Base-by-base conservation (phyloP, 495 filamentous ascomycete genomes). In the Stereocaulon alpinum region DNA sequence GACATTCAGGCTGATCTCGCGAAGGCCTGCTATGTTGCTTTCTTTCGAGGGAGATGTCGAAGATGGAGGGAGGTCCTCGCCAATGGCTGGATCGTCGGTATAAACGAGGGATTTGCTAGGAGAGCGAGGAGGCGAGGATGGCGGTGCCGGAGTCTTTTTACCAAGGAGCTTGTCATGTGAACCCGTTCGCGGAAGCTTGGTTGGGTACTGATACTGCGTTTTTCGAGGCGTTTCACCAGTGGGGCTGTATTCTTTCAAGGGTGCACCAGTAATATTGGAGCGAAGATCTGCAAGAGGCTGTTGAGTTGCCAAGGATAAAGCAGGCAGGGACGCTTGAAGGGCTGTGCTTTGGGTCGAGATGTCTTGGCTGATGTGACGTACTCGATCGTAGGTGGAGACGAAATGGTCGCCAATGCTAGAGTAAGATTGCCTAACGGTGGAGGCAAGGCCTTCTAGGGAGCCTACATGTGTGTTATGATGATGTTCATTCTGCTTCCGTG, bases 201-300 rank as follows among this genome's bases (percentile, higher is more conserved):
- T 85, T 2, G 87, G 86, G 67, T 88, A 95, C 6, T 82, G 73
- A 67, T 96, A 98, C 40, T 76, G 72, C 11, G 74, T 74, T 69
- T 90, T 91, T 63, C 85, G 78, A 0, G 93, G 93, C 0, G 93
- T 95, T n/a, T 80, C 76, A 40, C 92, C 93, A 0, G 93, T 97
- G 0, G 86, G 80, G 9, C 76, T 69, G 66, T 96, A 96, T 68
- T 96, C 89, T 56, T 81, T 78, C 27, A 97, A 70, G 11, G 74
- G 69, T 1, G 83, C 82, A 30, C 64, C 70, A 22, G 77, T 73
- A 30, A 95, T 81, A 20, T 81, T 76, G 11, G 76, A 72, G 3
- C 89, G 80, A 18, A 98, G 84, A 14, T 81, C 73, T 4, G 73
- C 67, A 1, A 98, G 84, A 1, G 89, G 86, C 59, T 83, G 73